Percentiles rank a stretch among this genome's conserved stretches.
Conservation (phyloP, 2,329 filamentous ascomycete species). For the Penicillium sp. region DNA sequence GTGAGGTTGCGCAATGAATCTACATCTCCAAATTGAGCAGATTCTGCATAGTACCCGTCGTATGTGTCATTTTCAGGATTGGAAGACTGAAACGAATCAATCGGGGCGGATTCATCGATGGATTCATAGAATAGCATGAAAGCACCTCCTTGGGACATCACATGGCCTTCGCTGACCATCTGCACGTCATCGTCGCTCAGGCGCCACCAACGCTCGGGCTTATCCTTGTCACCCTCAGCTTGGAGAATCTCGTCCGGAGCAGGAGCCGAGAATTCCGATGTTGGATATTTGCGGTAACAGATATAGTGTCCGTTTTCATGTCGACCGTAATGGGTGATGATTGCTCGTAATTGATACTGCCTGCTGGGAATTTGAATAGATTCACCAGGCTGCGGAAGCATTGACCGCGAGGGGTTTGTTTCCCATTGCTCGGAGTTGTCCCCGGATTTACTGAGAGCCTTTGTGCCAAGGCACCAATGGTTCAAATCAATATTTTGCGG, state of each 20-base stretch:
- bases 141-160: constrained; percentile 74
- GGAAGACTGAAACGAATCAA: background rate
- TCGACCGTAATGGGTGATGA: constrained; percentile 82
- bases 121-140: constrained; percentile 98
- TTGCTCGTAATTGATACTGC: constrained; percentile 75
- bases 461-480: constrained; percentile 77
- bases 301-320: constrained; percentile 97
- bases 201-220: constrained; percentile 73
- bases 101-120: constrained; percentile 45
- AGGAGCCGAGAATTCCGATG: constrained; percentile 34
- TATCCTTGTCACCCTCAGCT: constrained; percentile 35
- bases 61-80: constrained; percentile 5
- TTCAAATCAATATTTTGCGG: constrained; percentile 72
- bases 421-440: constrained; percentile 65
- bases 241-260: constrained; percentile 35
- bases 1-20: constrained; percentile 22
- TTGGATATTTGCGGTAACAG: constrained; percentile 74
- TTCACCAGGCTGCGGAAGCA: constrained; percentile 65
- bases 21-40: constrained; percentile 13
- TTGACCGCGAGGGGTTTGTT: constrained; percentile 66
- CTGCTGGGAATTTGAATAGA: constrained; percentile 48
- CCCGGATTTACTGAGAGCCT: constrained; percentile 29
- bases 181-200: constrained; percentile 86
- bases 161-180: constrained; percentile 68
- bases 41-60: constrained; percentile 15